Conservation (phyloP, 176 grass and related monocot species). For the Carex parvula region DNA sequence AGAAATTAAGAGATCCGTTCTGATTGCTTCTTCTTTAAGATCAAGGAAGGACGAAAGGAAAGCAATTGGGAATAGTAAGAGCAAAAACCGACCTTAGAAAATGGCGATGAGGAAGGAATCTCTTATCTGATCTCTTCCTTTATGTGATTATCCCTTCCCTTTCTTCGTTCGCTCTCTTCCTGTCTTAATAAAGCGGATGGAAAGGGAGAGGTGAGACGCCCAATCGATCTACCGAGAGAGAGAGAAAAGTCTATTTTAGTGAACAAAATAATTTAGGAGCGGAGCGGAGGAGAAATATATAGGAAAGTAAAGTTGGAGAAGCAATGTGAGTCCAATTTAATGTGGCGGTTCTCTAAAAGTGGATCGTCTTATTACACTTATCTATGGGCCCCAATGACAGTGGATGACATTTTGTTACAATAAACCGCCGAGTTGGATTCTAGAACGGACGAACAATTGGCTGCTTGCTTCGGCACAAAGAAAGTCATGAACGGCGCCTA, state of each 20-base stretch:
- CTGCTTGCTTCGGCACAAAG: neutral
- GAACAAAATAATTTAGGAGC: neutral
- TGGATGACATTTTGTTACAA: neutral
- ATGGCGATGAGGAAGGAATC: slow-evolving; percentile 21
- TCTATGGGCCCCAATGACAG: neutral
- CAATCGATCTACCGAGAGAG: neutral
- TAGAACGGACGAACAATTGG: slow-evolving; percentile 15
- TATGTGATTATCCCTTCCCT: slow-evolving; percentile 18
- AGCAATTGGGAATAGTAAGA: neutral
- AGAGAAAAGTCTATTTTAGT: slow-evolving; percentile 2
- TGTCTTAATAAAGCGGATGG: slow-evolving; percentile 12
- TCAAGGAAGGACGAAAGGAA: neutral
- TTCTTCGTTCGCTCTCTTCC: neutral
- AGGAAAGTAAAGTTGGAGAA: neutral
- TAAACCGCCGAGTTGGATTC: neutral
- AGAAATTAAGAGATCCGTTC: slow-evolving; percentile 13
- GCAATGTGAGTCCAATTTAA: neutral
- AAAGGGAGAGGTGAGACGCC: slow-evolving; percentile 13
- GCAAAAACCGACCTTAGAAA: slow-evolving; percentile 20
- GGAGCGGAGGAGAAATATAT: neutral
- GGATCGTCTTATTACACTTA: too few relatives aligned
- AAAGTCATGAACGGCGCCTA: neutral
- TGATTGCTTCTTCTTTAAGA: slow-evolving; percentile 21
- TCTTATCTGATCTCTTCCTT: slow-evolving; percentile 24
- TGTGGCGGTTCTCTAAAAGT: slow-evolving; percentile 6